These are phyloP conservation scores for Neurospora sp. DNA, from an alignment of 495 filamentous ascomycete species.

Conservation along the genomic window DNA sequence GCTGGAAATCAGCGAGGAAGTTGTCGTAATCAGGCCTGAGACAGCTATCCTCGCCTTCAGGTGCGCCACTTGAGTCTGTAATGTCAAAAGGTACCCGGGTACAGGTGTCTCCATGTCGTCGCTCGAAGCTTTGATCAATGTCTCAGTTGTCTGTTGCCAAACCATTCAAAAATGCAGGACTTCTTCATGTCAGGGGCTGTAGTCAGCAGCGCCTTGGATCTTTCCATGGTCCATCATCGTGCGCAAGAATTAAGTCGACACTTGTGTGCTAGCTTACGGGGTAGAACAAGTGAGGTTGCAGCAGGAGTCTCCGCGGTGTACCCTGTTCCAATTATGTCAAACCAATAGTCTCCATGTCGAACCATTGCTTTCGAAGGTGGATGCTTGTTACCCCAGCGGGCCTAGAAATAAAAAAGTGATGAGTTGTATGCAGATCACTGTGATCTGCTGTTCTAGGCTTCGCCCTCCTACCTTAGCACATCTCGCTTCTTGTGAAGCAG, in stretches of 20 bases:
- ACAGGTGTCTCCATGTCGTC: neutral
- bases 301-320: neutral
- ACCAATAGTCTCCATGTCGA: neutral
- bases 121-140: neutral
- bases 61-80: neutral
- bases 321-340: neutral
- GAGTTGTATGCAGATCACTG: neutral
- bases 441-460: neutral
- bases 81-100: neutral
- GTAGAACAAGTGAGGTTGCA: neutral
- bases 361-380: neutral
- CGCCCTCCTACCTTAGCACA: neutral
- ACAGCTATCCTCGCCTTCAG: neutral
- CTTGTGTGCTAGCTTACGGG: neutral
- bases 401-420: neutral
- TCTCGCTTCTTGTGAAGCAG: neutral
- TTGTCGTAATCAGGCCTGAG: neutral
- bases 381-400: neutral
- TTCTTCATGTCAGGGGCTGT: neutral
- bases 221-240: neutral
- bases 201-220: neutral
- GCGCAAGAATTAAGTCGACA: neutral
- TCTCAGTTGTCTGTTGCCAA: neutral
- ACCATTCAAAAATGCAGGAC: neutral
- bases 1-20: neutral